These are phyloP conservation scores for Trypanosoma congolense DNA, from an alignment of 208 protist species.

Conservation along the genomic window DNA sequence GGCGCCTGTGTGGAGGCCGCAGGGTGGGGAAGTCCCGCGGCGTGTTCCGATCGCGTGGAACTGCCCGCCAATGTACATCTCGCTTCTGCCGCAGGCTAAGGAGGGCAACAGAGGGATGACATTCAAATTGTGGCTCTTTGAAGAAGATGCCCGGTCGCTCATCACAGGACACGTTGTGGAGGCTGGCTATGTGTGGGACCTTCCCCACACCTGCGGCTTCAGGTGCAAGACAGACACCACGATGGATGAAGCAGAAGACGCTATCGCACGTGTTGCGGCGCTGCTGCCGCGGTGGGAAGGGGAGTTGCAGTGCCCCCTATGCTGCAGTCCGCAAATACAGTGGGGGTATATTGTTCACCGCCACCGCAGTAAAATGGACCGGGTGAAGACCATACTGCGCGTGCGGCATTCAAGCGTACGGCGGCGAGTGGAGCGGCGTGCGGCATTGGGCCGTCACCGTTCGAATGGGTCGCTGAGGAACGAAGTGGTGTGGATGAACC, in stretches of 20 bases:
- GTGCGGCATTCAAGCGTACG: conserved; percentile 7
- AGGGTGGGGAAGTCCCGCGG: background rate
- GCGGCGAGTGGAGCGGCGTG: conserved; percentile 8
- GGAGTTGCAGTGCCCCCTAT: conserved; percentile 18
- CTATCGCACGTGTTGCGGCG: background rate
- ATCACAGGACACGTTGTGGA: conserved; percentile 21
- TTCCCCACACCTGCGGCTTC: conserved; percentile 14
- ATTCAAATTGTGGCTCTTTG: conserved; percentile 20
- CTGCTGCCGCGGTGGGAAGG: conserved; percentile 14
- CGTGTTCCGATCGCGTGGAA: conserved; percentile 22
- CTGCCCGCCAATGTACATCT: conserved; percentile 17
- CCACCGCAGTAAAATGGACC: conserved; percentile 11
- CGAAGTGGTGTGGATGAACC: conserved; percentile 20
- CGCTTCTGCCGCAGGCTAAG: conserved; percentile 8
- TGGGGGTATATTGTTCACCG: conserved; percentile 21
- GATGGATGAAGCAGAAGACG: background rate
- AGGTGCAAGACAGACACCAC: background rate
- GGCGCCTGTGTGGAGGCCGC: background rate
- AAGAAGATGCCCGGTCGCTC: background rate
- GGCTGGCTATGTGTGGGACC: conserved; percentile 10
- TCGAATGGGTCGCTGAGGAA: conserved; percentile 1
- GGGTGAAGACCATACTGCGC: conserved; percentile 3
- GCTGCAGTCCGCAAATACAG: conserved; percentile 7
- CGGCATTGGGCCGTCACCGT: background rate
- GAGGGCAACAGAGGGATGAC: conserved; percentile 13